Base-by-base conservation (phyloP, 495 filamentous ascomycete species). In the Daldinia bambusicola region DNA sequence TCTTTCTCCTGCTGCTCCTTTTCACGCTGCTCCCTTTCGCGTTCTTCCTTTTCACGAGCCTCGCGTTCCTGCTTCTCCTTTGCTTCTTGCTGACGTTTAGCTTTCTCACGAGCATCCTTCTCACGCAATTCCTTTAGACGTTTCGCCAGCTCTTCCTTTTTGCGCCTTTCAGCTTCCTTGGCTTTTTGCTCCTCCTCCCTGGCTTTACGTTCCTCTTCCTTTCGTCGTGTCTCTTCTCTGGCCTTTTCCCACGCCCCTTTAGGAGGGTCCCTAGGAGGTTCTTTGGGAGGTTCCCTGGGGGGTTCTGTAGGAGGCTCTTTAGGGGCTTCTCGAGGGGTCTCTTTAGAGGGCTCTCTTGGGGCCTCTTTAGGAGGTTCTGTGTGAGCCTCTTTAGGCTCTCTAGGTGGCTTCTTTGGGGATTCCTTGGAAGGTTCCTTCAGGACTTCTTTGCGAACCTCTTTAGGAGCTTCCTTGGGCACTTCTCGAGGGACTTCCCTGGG, bases 221-320 rank as follows among this genome's bases (percentile, higher is more conserved):
- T 83, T 57, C 82, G 83, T 37, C 84, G 80, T 51, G 86, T 88
- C 69, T 94, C 92, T 75, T 93, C 91, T 60, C 88, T 81, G 2
- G 89, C 91, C 67, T 85, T 90, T 71, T 93, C 89, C 89, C 90
- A 91, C 8, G 85, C 84, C 8, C 82, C 85, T 63, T 82, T 86
- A 22, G 74, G 79, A 52, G 77, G 14, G 1, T 70, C 61, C 38
- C 61, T 67, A 20, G 66, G 58, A 14, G 65, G 6, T 55, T 69
- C 68, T 37, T 70, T 40, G 53, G 79, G 67, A 55, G 64, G 37
- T 56, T 76, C 43, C 43, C 67, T 61, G 4, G 56, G 50, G 6
- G 62, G n/a, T 14, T 70, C 48, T n/a, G 43, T 61, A 3, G 56
- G 55, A 3, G 55, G 9, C 22, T 61, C 62, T 38, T 58, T n/a